A percentile compares a stretch with the other conserved stretches of the same genome.
Evolutionary conservation across 2,329 filamentous ascomycete species (phyloP).

Genomic region (Davidsoniella eucalypti): DNA sequence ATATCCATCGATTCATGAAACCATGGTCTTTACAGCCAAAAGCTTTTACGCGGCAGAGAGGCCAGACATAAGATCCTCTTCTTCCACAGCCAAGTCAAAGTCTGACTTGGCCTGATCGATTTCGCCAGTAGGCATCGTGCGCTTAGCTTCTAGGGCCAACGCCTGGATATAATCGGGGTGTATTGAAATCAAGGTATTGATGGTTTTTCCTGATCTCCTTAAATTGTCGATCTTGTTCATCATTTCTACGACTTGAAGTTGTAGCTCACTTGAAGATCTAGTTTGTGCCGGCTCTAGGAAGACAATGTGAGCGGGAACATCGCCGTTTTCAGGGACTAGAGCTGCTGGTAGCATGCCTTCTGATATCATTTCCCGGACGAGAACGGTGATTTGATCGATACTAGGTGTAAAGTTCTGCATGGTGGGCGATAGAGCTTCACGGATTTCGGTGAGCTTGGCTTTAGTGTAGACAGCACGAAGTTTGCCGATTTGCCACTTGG

Average conservation of each 20-base stretch:
- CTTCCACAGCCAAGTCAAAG: slow-evolving; percentile 35
- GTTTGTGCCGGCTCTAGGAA: slow-evolving; percentile 27
- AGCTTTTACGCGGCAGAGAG: no score
- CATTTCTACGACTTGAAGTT: slow-evolving; percentile 26
- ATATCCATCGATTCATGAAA: no score
- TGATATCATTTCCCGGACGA: slow-evolving; percentile 39
- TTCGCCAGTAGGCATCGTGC: slow-evolving; percentile 18
- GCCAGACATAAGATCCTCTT: slow-evolving; percentile 40
- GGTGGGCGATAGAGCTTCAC: slow-evolving; percentile 33
- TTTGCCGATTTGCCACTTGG: slow-evolving; percentile 57
- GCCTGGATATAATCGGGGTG: slow-evolving; percentile 39
- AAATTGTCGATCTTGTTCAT: slow-evolving; percentile 29
- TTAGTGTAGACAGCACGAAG: slow-evolving; percentile 56
- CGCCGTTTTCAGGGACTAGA: slow-evolving; percentile 29
- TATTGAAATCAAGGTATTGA: slow-evolving; percentile 36
- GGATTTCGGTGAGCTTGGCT: slow-evolving; percentile 37
- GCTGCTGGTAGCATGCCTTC: slow-evolving; percentile 35
- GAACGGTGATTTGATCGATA: slow-evolving; percentile 27
- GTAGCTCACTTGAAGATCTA: slow-evolving; percentile 17
- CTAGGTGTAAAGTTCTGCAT: slow-evolving; percentile 27
- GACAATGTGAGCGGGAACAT: slow-evolving; percentile 28
- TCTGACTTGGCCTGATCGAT: slow-evolving; percentile 22
- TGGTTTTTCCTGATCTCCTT: slow-evolving; percentile 31
- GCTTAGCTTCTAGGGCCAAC: slow-evolving; percentile 29
- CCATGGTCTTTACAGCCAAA: no score